Evolutionary conservation across 2,329 filamentous ascomycete genomes (phyloP), one percentile per base, ranked within the genome.

Genomic region (Botryotinia globosa): DNA sequence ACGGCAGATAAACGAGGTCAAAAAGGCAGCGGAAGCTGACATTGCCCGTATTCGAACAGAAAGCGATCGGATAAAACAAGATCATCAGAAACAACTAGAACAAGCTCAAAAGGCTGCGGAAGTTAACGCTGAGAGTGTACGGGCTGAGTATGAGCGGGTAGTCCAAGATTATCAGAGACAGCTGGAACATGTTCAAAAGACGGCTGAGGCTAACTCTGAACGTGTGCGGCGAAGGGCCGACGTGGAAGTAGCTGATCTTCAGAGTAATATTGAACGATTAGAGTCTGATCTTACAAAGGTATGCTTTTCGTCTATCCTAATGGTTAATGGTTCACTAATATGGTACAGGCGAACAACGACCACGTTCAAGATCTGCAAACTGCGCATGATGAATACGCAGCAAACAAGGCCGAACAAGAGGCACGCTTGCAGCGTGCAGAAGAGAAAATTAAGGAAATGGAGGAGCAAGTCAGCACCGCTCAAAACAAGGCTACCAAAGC

Each of bases 261-360:
- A 87, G 77, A 86, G 85, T 37, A 89, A 85, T 2, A 85, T 91
- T 42, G 87, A 86, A 71, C 85, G 86, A 62, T 82, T 94, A 25
- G 87, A 92, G 79, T 86, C 88, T 48, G 87, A 90, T 76, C 76
- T 91, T 20, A 85, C 88, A 81, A 90, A 89, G 84, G 88, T 87
- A 79, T 71, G 79, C 42, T 22, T 58, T 74, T 25, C 14, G 14
- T 22, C 5, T 25, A 48, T 29, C 7, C 51, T 22, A 25, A 42
- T 16, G 42, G 32, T 22, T 29, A 56, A 48, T 37, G 39, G 44
- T 59, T 39, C 37, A 62, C 76, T 81, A 72, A 82, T 64, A 45
- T 29, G 25, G 20, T 75, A 25, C 80, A 91, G 85, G 85, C 86
- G 61, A 88, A 86, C 78, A 91, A 90, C 79, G 85, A 86, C 73